Percentiles rank a stretch among this genome's conserved stretches.
These are phyloP conservation scores for Lumnitzera racemosa DNA, from an alignment of 345 rosid species.

Conservation along the genomic window DNA sequence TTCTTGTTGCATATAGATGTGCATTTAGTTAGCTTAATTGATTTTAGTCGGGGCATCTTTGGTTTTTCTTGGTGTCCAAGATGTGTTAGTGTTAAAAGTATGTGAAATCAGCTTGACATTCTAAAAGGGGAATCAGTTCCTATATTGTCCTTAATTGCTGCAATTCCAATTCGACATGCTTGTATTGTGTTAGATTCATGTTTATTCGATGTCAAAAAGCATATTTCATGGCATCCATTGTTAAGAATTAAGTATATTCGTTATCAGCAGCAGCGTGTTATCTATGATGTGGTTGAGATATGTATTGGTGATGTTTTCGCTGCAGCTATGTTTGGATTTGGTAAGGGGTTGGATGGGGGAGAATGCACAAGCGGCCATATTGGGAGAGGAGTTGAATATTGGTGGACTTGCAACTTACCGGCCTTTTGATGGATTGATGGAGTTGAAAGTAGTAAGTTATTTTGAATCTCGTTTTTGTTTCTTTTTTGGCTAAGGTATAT, in stretches of 20 bases:
- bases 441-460: conserved; percentile 64
- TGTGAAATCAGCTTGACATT: too few species aligned
- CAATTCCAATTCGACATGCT: too few species aligned
- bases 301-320: conserved; percentile 2
- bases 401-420: conserved; percentile 62
- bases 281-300: not conserved
- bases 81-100: too few species aligned
- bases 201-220: too few species aligned
- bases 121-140: too few species aligned
- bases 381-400: conserved; percentile 37
- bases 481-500: not conserved
- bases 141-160: too few species aligned
- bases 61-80: not conserved
- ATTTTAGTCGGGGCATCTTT: not conserved
- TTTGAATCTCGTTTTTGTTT: conserved; percentile 6
- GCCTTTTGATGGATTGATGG: conserved; percentile 63
- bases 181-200: too few species aligned
- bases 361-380: conserved; percentile 42
- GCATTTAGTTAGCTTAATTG: not conserved
- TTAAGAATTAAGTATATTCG: too few species aligned
- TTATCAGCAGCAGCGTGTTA: not conserved
- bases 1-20: not conserved
- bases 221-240: too few species aligned
- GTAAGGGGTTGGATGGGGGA: conserved; percentile 49
- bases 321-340: conserved; percentile 48